These are phyloP conservation scores for Botrytis squamosa DNA, from an alignment of 2,329 filamentous ascomycete genomes.

Conservation along the genomic window DNA sequence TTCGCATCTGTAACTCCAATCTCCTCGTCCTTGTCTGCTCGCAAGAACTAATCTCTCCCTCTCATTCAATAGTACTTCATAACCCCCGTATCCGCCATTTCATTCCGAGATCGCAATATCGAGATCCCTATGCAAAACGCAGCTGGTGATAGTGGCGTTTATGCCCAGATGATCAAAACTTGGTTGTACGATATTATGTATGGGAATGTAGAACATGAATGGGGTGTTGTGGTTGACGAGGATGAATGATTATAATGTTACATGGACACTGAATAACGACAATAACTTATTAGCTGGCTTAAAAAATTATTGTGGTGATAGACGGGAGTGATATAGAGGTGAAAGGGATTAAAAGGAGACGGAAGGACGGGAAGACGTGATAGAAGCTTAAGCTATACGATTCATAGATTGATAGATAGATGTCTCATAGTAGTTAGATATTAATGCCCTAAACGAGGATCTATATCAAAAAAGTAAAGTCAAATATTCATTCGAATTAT, in stretches of 20 bases:
- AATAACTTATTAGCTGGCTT: neutral
- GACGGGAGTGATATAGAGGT: neutral
- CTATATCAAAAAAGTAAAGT: neutral
- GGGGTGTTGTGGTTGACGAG: constrained; percentile 67
- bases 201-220: constrained; percentile 65
- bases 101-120: constrained; percentile 64
- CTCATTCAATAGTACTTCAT: constrained; percentile 60
- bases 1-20: neutral
- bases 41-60: neutral
- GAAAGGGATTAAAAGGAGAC: neutral
- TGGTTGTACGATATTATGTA: constrained; percentile 74
- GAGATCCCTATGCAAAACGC: constrained; percentile 56
- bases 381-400: neutral
- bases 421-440: neutral
- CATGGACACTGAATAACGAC: neutral
- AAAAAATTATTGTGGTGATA: neutral
- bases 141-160: constrained; percentile 50
- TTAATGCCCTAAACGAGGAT: neutral
- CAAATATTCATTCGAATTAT: constrained; percentile 17
- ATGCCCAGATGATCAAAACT: constrained; percentile 60
- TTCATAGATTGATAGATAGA: neutral
- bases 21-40: neutral
- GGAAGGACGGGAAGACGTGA: neutral
- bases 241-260: constrained; percentile 19
- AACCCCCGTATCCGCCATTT: constrained; percentile 65